These are phyloP conservation scores for Candida hungchunana DNA, from an alignment of 805 yeast genomes.

Conservation along the genomic window DNA sequence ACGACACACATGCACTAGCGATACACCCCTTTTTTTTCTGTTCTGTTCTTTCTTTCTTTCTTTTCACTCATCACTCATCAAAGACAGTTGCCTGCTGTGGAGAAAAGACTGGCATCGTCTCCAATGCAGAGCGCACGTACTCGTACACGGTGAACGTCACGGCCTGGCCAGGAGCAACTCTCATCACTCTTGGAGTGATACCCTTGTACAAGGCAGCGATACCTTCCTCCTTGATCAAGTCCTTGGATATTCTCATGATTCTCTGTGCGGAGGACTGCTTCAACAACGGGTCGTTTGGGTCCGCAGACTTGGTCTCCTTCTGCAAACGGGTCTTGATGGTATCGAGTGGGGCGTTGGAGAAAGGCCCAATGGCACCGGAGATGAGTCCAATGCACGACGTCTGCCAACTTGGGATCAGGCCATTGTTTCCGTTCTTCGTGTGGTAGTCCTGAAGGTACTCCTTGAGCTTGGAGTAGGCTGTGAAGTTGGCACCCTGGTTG, in stretches of 20 bases:
- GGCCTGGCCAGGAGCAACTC: slow-evolving; percentile 99
- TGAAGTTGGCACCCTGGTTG: slow-evolving; percentile 97
- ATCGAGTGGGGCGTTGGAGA: slow-evolving; percentile 95
- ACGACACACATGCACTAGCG: too few species aligned
- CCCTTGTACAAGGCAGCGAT: slow-evolving; percentile 87
- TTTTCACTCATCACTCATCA: slow-evolving; percentile 30
- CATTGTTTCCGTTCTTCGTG: slow-evolving; percentile 32
- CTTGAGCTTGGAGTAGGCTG: slow-evolving; percentile 85
- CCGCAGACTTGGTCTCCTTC: slow-evolving; percentile 66
- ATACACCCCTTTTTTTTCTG: too few species aligned
- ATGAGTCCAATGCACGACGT: slow-evolving; percentile 87
- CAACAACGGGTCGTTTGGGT: slow-evolving; percentile 24
- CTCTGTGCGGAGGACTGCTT: slow-evolving; percentile 65
- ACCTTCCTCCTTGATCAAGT: slow-evolving; percentile 86
- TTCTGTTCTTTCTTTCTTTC: too few species aligned
- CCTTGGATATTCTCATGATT: slow-evolving; percentile 75
- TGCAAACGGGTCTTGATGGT: slow-evolving; percentile 97
- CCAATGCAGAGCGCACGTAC: slow-evolving; percentile 68
- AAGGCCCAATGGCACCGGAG: slow-evolving; percentile 97
- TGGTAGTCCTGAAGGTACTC: slow-evolving; percentile 63
- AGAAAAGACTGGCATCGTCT: slow-evolving; percentile 29
- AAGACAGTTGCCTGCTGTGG: slow-evolving; percentile 27
- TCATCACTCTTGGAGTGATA: slow-evolving; percentile 97
- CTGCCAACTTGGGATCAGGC: slow-evolving; percentile 83
- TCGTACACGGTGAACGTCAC: slow-evolving; percentile 97